Percentiles rank a stretch among this genome's conserved stretches.
Evolutionary conservation across 768 basidiomycete species (phyloP).

Genomic region (Nidularia pulvinata): DNA sequence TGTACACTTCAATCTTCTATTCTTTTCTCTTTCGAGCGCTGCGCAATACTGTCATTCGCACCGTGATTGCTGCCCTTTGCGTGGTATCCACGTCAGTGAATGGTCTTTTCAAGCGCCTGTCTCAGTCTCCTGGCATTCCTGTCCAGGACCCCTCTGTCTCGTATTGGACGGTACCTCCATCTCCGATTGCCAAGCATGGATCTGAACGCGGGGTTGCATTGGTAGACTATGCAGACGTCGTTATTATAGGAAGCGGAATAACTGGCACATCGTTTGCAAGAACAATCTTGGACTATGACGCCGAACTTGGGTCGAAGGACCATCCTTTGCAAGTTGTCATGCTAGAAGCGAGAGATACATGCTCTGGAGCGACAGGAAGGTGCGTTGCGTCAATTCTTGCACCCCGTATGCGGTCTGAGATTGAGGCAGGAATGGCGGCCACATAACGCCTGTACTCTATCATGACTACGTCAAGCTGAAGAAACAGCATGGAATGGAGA

Average conservation of each 20-base stretch:
- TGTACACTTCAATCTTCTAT: neutral
- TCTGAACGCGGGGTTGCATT: constrained; percentile 2
- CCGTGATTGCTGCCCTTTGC: neutral
- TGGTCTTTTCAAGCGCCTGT: constrained; percentile 21
- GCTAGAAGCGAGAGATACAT: constrained; percentile 71
- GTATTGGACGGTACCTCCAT: neutral
- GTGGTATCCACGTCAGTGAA: neutral
- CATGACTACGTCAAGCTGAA: constrained; percentile 45
- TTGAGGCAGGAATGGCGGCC: constrained; percentile 62
- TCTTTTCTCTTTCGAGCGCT: neutral
- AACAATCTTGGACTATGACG: constrained; percentile 28
- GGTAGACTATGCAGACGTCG: constrained; percentile 42
- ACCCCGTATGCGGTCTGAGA: too few relatives aligned
- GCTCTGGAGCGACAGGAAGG: constrained; percentile 68
- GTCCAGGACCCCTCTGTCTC: constrained; percentile 24
- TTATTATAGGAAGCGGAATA: constrained; percentile 58
- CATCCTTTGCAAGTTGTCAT: constrained; percentile 50
- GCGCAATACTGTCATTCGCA: neutral
- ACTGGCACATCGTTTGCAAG: constrained; percentile 48
- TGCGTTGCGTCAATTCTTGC: too few relatives aligned
- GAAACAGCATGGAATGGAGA: constrained; percentile 32
- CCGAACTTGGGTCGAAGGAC: constrained; percentile 7
- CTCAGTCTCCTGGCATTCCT: constrained; percentile 41
- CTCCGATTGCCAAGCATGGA: constrained; percentile 21
- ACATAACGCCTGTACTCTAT: constrained; percentile 52